Evolutionary conservation across 371 early-diverging fungal genomes (phyloP).

Genomic region (Saksenaea vasiformis): DNA sequence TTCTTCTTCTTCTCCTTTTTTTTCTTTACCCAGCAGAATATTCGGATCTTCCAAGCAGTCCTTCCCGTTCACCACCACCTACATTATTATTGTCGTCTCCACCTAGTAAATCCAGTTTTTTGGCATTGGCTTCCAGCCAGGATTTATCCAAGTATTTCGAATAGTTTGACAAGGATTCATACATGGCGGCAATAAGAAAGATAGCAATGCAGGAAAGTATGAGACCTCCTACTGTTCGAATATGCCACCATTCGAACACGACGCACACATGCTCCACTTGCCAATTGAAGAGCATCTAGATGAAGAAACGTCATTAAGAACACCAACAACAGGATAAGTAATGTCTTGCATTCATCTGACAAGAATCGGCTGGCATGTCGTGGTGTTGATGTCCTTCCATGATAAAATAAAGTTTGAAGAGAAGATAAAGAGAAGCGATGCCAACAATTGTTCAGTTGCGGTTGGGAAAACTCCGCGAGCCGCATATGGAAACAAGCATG

Average conservation of each 20-base stretch:
- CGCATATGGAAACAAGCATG: no score
- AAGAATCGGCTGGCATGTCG: background rate
- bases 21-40: slow-evolving; percentile 16
- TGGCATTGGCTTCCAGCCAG: slow-evolving; percentile 31
- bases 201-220: slow-evolving; percentile 60
- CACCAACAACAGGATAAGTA: background rate
- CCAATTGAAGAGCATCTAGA: slow-evolving; percentile 80
- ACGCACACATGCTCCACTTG: slow-evolving; percentile 69
- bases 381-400: background rate
- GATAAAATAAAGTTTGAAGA: background rate
- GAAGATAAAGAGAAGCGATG: background rate
- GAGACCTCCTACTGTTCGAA: slow-evolving; percentile 50
- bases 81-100: slow-evolving; percentile 5
- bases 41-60: slow-evolving; percentile 17
- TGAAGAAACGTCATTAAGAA: background rate
- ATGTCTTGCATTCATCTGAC: slow-evolving; percentile 1
- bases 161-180: slow-evolving; percentile 55
- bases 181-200: slow-evolving; percentile 55
- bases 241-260: slow-evolving; percentile 72
- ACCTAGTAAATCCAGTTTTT: slow-evolving; percentile 13
- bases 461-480: no score
- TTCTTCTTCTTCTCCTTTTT: slow-evolving; percentile 16
- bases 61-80: slow-evolving; percentile 9
- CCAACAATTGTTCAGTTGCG: no score
- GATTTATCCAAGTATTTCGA: slow-evolving; percentile 52